Evolutionary conservation across 352 stramenopile genomes (phyloP), one percentile per base, ranked within the genome.

Genomic region (Globisporangium ultimum): DNA sequence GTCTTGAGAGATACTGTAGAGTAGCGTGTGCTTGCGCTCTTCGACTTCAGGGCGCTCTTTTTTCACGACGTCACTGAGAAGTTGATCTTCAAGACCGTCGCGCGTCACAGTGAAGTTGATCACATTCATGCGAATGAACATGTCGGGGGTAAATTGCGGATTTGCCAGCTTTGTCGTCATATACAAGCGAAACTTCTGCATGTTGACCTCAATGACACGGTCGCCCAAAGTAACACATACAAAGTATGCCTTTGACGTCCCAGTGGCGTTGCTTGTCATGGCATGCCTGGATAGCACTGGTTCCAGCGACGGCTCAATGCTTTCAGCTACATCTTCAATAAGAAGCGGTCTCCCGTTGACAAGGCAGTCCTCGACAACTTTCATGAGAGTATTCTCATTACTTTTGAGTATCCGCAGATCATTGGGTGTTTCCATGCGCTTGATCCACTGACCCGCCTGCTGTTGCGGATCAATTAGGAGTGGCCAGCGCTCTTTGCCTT

Each of bases 401-500:
- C 64, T 70, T 66, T 97, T 95, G 21, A 91, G 70, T 9, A 75
- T 76, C 55, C 96, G 79, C 2, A 98, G 61, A 0, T 70, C 57
- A 52, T 88, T 71, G 9, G 21, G 42, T 2, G 64, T 48, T 58
- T 98, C 93, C 45, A 97, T 72, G 4, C 88, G 89, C 38, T 94
- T 89, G 17, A 98, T 87, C 93, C 93, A 98, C 41, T 89, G 78
- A 43, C 87, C 96, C 2, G 89, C 93, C 72, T 98, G 93, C 15
- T 95, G 87, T 64, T 98, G 93, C 2, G 93, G 93, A 59, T 98
- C 93, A 59, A 98, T 98, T 68, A 98, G 85, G 15, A 98, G 72
- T 17, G 93, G 79, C 91, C 91, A 98, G 12, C 90, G 80, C n/a
- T 88, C 85, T 20, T 70, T 89, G n/a, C 71, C 68, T 34, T 88